Base-by-base conservation (phyloP, 2,329 filamentous ascomycete genomes). In the Helotiales sp. region DNA sequence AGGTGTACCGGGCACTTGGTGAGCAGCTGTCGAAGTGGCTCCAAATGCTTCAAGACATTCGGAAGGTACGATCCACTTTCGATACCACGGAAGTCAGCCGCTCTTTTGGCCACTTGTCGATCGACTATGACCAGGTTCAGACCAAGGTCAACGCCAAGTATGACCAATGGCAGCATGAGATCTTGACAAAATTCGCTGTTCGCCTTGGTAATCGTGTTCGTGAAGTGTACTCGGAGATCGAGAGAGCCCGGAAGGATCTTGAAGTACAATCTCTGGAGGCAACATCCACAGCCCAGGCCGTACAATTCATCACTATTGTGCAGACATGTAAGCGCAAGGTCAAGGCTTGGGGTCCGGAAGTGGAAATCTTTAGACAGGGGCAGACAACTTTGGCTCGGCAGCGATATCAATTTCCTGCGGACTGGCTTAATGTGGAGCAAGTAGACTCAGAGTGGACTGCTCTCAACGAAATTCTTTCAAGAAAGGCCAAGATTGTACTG, bases 91-190 rank as follows among this genome's bases (percentile, higher is more conserved):
- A 97, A 77, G 93, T 96, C 71, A 96, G 91, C 79, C 91, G 92
- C 45, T 91, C 91, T 0, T 99, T 99, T 77, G 96, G 96, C 4
- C 95, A 97, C 79, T 89, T 98, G 63, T 93, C 91, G 3, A 93
- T 99, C 75, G 95, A 99, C 78, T 99, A 99, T 76, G 96, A 98
- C 75, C 96, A 99, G 79, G 96, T 99, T 0, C 96, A 99, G 80
- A 93, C 95, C 65, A 97, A 97, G 80, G 96, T 99, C 79, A 99
- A 98, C 75, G 93, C 93, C 74, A 99, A 98, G 79, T 99, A 99
- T 77, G 96, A 99, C 77, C 95, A 98, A 79, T 99, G 96, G 96
- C 96, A 99, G 79, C 93, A 97, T 75, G 96, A 99, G 72, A 97
- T 99, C 64, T 84, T 98, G 43, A 87, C 92, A 73, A 97, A 97